Conservation (phyloP, 2,329 filamentous ascomycete species). For the Pseudogymnoascus sp. region DNA sequence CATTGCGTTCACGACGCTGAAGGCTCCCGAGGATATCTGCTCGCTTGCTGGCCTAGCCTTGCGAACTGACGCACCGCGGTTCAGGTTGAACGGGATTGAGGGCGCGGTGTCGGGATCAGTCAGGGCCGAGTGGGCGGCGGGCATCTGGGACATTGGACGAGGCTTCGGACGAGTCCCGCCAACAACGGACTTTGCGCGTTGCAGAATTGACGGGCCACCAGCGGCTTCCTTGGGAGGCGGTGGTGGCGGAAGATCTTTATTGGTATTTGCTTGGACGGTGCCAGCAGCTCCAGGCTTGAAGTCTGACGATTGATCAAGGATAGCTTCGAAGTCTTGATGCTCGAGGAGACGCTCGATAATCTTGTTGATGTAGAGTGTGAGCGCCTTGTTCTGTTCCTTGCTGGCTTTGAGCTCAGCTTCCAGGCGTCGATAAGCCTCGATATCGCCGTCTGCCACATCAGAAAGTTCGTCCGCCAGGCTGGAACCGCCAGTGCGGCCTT, state of each 20-base stretch:
- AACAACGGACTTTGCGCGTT: conserved; percentile 54
- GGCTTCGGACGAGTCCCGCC: conserved; percentile 40
- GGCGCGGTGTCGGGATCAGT: conserved; percentile 66
- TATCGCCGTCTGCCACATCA: conserved; percentile 54
- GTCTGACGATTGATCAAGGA: conserved; percentile 71
- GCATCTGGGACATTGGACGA: conserved; percentile 51
- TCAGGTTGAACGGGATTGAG: conserved; percentile 60
- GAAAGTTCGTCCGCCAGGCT: conserved; percentile 85
- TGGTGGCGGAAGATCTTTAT: conserved; percentile 80
- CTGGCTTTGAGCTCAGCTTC: conserved; percentile 71
- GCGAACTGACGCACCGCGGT: conserved; percentile 44
- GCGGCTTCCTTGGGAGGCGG: conserved; percentile 46
- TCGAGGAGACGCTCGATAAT: conserved; percentile 93
- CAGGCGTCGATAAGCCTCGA: conserved; percentile 54
- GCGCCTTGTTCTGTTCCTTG: conserved; percentile 92
- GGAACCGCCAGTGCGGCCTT: conserved; percentile 43
- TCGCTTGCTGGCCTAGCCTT: conserved; percentile 50
- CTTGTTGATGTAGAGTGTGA: conserved; percentile 97
- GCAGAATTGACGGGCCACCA: conserved; percentile 42
- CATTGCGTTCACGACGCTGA: conserved; percentile 79
- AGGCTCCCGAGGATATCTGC: conserved; percentile 49
- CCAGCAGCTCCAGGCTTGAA: conserved; percentile 35
- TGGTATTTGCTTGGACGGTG: conserved; percentile 32
- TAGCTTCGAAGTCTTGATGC: conserved; percentile 90
- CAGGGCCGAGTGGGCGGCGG: conserved; percentile 34